A percentile compares a stretch with the other conserved stretches of the same genome.
These are phyloP conservation scores for Panaeolus cyanescens DNA, from an alignment of 768 basidiomycete genomes.

Conservation along the genomic window DNA sequence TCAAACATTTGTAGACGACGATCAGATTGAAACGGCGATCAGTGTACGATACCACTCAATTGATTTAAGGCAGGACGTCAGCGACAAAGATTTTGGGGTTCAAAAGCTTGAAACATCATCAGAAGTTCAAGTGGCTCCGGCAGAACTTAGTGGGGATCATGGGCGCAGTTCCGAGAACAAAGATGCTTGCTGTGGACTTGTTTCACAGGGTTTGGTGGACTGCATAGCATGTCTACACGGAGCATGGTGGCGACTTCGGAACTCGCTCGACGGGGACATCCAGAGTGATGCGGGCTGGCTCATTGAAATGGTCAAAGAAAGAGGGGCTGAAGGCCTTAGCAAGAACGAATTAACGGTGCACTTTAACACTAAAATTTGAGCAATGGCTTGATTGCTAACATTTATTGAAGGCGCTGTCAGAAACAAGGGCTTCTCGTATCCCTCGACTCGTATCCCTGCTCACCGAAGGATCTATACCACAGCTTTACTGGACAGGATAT, in stretches of 20 bases:
- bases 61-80: conserved; percentile 10
- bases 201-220: conserved; percentile 37
- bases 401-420: neutral
- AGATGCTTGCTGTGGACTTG: conserved; percentile 49
- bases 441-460: conserved; percentile 28
- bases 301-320: conserved; percentile 34
- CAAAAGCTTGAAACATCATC: conserved; percentile 5
- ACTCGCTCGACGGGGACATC: conserved; percentile 28
- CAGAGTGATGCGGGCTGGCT: conserved; percentile 31
- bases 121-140: neutral
- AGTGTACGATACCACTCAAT: conserved; percentile 38
- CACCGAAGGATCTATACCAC: conserved; percentile 49
- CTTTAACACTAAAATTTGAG: neutral
- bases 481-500: conserved; percentile 73
- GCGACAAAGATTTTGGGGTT: conserved; percentile 12
- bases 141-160: conserved; percentile 32
- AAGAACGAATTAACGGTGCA: conserved; percentile 40
- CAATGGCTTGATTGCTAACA: neutral
- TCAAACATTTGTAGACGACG: conserved; percentile 60
- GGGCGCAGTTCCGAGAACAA: conserved; percentile 42
- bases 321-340: conserved; percentile 40
- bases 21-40: conserved; percentile 77
- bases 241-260: conserved; percentile 33
- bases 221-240: conserved; percentile 48
- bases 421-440: neutral